Base-by-base conservation (phyloP, 352 stramenopile genomes). In the Phytophthora tubulina region DNA sequence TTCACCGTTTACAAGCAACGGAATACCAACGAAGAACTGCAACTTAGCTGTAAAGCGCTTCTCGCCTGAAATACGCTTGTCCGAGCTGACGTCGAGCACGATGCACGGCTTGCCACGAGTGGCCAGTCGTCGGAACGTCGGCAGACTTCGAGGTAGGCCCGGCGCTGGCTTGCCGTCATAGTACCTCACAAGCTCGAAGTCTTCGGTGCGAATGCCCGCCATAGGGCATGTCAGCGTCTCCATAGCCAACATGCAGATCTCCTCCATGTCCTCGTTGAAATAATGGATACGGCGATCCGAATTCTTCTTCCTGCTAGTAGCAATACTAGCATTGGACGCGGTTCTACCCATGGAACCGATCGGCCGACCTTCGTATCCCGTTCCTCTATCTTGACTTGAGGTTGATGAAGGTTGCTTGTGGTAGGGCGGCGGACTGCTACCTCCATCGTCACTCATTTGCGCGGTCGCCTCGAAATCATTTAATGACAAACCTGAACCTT, bases 231-330 rank as follows among this genome's bases (percentile, higher is more conserved):
- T 76, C 17, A 96, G 75, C 53, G 85, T 95, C 70, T 96, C 82
- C 90, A 96, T 96, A 2, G 90, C 90, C 21, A 95, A 72, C 80
- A 94, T 84, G 51, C 90, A 96, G 51, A 96, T 95, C 71, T 96
- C 88, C 35, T 93, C 88, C 67, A 96, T 92, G 57, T 96, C 90
- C 44, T 94, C 88, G 67, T 96, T 96, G 70, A 96, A 93, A 68
- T 92, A 96, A 68, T 90, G 79, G 32, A 93, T 92, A 9, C 89
- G 89, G 49, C 84, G 83, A 30, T 72, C 62, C n/a, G 71, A 80
- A 9, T 63, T 76, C 55, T 83, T 81, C 72, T 86, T 76, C 53
- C 74, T 67, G 53, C 53, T 63, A 52, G 61, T 76, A 21, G 71
- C 64, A 65, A 73, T 78, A 48, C 72, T 75, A 39, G 73, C 73